These are phyloP conservation scores for Trichoderma arundinaceum DNA, from an alignment of 2,329 filamentous ascomycete genomes.

Conservation along the genomic window DNA sequence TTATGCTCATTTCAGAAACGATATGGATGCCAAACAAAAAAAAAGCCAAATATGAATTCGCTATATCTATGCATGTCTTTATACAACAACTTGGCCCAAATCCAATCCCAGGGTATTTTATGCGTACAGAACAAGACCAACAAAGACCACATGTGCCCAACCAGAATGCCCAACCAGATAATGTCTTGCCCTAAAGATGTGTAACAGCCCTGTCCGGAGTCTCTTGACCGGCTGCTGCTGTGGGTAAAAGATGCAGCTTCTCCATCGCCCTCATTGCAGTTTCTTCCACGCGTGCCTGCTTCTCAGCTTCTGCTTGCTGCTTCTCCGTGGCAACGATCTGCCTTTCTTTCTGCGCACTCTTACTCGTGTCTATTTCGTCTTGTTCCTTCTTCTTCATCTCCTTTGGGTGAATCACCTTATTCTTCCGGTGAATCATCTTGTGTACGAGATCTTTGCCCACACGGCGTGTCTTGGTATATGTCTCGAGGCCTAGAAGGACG, in stretches of 20 bases:
- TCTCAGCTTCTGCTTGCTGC: conserved; percentile 47
- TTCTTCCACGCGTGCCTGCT: conserved; percentile 43
- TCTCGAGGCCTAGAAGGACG: conserved; percentile 80
- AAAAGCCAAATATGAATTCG: conserved; percentile 11
- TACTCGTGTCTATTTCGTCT: conserved; percentile 63
- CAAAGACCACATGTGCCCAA: background rate
- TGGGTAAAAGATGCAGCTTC: conserved; percentile 47
- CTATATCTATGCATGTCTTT: conserved; percentile 9
- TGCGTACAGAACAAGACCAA: background rate
- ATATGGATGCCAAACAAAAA: background rate
- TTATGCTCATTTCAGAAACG: no score
- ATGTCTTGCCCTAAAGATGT: conserved; percentile 3
- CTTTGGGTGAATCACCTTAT: conserved; percentile 66
- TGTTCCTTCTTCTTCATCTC: conserved; percentile 62
- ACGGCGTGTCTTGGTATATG: conserved; percentile 72
- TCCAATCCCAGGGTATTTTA: conserved; percentile 20
- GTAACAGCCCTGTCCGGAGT: background rate
- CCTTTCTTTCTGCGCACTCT: conserved; percentile 61
- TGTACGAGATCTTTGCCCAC: conserved; percentile 62
- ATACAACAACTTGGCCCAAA: background rate
- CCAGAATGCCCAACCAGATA: conserved; percentile 6
- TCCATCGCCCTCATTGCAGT: conserved; percentile 45
- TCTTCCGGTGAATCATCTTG: conserved; percentile 58
- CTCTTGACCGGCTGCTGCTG: conserved; percentile 25
- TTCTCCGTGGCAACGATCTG: conserved; percentile 49